Conservation (phyloP, 176 grass and related monocot genomes). For the Zizania latifolia region DNA sequence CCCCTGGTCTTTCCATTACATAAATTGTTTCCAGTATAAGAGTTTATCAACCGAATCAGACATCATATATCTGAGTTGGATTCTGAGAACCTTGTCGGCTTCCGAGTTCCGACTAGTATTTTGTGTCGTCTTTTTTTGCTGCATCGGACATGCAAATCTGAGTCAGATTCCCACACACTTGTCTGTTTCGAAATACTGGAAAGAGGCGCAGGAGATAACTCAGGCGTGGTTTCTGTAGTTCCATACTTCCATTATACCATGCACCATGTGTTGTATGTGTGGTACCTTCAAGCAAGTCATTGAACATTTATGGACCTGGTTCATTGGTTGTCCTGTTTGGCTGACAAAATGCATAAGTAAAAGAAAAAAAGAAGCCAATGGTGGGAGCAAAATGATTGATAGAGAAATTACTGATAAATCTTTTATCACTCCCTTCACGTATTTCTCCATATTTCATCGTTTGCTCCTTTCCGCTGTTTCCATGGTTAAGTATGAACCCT, state of each 20-base stretch:
- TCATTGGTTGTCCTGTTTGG: background rate
- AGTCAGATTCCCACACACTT: background rate
- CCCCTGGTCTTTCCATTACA: background rate
- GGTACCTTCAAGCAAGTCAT: background rate
- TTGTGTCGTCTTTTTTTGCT: background rate
- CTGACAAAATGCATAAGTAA: background rate
- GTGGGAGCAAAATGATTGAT: background rate
- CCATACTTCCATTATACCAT: background rate
- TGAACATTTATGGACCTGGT: background rate
- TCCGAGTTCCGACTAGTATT: background rate
- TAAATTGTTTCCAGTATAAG: background rate
- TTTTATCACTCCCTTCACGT: background rate
- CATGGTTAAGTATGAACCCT: background rate
- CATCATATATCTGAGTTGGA: background rate
- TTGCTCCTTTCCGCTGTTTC: background rate
- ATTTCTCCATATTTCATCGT: background rate
- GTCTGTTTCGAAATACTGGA: background rate
- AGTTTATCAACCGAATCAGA: no score
- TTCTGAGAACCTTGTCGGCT: background rate
- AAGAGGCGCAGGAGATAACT: no score
- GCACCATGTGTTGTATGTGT: background rate
- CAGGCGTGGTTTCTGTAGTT: background rate
- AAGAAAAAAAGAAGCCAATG: background rate
- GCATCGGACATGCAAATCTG: background rate
- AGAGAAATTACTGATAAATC: background rate